Evolutionary conservation across 441 rosid species (phyloP).

Genomic region (Brassica hybrid): DNA sequence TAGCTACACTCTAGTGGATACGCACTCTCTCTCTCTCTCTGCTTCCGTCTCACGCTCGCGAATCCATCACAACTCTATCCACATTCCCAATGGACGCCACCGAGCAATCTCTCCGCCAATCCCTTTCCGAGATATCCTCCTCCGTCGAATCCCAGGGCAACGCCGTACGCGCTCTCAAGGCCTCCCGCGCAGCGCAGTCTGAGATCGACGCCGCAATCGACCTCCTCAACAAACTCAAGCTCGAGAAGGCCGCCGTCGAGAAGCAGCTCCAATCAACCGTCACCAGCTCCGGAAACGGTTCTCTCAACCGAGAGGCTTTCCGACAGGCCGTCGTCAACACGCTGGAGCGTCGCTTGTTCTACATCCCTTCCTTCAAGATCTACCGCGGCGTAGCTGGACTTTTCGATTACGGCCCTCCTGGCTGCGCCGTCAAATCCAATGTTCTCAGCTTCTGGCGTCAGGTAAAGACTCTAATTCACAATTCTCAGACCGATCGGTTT

Average conservation of each 20-base stretch:
- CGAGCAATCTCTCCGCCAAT: slow-evolving; percentile 63
- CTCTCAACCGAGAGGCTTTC: slow-evolving; percentile 68
- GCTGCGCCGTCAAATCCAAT: slow-evolving; percentile 77
- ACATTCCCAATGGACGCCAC: not conserved
- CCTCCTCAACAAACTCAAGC: slow-evolving; percentile 61
- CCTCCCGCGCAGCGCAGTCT: slow-evolving; percentile 53
- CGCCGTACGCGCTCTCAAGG: slow-evolving; percentile 77
- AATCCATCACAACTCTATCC: no score
- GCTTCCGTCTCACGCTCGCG: not conserved
- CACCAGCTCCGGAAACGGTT: slow-evolving; percentile 48
- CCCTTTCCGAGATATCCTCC: slow-evolving; percentile 63
- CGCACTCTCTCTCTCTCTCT: not conserved
- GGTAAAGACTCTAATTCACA: slow-evolving; percentile 42
- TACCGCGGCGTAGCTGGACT: slow-evolving; percentile 90
- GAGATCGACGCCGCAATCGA: slow-evolving; percentile 85
- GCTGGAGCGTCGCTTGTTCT: slow-evolving; percentile 79
- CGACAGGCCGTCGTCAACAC: slow-evolving; percentile 77
- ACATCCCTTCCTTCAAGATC: slow-evolving; percentile 80
- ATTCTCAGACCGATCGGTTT: no score
- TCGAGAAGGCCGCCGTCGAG: slow-evolving; percentile 75
- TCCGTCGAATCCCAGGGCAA: slow-evolving; percentile 77
- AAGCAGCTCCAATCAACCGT: slow-evolving; percentile 63
- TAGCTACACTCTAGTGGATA: not conserved
- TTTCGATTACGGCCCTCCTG: slow-evolving; percentile 88
- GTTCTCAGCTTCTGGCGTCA: slow-evolving; percentile 91